Evolutionary conservation across 2,329 filamentous ascomycete genomes (phyloP).

Genomic region (Fusarium nelsonii): DNA sequence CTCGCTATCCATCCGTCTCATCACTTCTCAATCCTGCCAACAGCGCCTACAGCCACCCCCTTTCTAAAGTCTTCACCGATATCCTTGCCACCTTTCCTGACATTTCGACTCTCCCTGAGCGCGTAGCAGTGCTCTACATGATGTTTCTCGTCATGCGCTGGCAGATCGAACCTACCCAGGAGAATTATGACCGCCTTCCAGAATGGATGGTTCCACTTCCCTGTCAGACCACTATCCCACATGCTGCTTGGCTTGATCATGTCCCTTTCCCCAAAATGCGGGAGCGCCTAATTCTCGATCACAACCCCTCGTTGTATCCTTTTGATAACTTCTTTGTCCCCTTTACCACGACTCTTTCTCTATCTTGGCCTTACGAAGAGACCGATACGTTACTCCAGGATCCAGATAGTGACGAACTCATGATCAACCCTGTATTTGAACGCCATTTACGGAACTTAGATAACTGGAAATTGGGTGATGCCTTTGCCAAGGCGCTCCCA

Average conservation of each 20-base stretch:
- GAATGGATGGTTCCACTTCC: constrained; percentile 76
- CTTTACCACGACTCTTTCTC: constrained; percentile 78
- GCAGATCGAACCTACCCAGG: constrained; percentile 82
- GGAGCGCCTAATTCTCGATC: constrained; percentile 69
- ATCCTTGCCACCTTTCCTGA: constrained; percentile 87
- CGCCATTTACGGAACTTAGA: constrained; percentile 78
- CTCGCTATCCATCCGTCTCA: constrained; percentile 82
- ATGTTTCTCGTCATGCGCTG: constrained; percentile 92
- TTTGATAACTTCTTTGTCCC: constrained; percentile 89
- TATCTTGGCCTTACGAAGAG: constrained; percentile 88
- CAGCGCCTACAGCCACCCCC: constrained; percentile 74
- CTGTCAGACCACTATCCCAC: constrained; percentile 73
- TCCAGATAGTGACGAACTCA: constrained; percentile 71
- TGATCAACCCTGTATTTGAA: constrained; percentile 90
- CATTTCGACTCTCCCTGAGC: constrained; percentile 81
- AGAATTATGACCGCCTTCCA: constrained; percentile 84
- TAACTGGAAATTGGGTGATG: constrained; percentile 84
- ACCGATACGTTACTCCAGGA: constrained; percentile 75
- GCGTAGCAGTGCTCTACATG: constrained; percentile 82
- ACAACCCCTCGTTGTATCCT: constrained; percentile 63
- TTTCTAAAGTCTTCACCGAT: constrained; percentile 88
- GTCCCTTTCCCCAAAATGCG: constrained; percentile 84
- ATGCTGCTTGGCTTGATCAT: constrained; percentile 87
- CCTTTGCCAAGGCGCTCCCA: constrained; percentile 76
- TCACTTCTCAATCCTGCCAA: constrained; percentile 80